These are phyloP conservation scores for Babesia caballi DNA, from an alignment of 169 alveolate genomes.

Conservation along the genomic window DNA sequence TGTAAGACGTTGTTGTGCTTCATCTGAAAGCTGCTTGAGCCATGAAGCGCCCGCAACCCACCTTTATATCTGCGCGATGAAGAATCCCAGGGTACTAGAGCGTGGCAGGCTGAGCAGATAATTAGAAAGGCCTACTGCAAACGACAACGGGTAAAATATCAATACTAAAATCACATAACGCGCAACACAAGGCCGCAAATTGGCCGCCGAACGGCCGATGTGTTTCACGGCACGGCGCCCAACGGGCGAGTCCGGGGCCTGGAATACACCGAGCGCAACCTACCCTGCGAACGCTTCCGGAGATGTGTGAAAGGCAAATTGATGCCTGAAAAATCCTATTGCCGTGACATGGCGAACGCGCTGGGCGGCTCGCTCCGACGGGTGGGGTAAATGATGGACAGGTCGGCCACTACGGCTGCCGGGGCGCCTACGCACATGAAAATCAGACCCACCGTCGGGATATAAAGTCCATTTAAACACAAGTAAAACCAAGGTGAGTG, in stretches of 20 bases:
- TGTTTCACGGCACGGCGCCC: not conserved
- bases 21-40: constrained; percentile 60
- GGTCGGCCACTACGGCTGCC: not conserved
- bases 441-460: not conserved
- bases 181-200: not conserved
- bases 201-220: not conserved
- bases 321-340: not conserved
- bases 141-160: no score
- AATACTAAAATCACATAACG: not conserved
- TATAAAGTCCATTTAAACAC: not conserved
- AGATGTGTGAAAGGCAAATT: not conserved
- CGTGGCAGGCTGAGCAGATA: not conserved
- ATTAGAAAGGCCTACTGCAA: not conserved
- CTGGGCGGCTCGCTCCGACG: constrained; percentile 5
- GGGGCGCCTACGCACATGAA: not conserved
- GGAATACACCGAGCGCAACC: not conserved
- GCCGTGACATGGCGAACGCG: not conserved
- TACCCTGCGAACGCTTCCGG: constrained; percentile 6
- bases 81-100: constrained; percentile 9
- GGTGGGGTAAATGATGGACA: constrained; percentile 21
- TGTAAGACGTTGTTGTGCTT: constrained; percentile 96
- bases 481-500: constrained; percentile 14
- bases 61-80: constrained; percentile 48
- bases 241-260: not conserved
- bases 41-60: not conserved